Evolutionary conservation across 2,329 filamentous ascomycete species (phyloP).

Genomic region (Phoma sp.): DNA sequence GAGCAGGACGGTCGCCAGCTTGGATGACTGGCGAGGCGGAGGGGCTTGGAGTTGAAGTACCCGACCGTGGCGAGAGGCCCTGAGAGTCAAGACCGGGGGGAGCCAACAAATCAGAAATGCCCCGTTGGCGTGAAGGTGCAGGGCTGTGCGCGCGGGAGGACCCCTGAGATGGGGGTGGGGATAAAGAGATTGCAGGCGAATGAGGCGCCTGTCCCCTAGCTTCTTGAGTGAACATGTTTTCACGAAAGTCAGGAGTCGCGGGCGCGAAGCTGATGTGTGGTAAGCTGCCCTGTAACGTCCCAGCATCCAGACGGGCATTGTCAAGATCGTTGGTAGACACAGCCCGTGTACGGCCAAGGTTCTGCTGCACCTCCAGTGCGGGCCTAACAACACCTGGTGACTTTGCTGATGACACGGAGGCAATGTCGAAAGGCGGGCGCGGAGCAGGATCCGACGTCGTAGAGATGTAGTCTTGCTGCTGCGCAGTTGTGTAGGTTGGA

Average conservation of each 20-base stretch:
- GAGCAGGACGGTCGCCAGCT: slow-evolving; percentile 29
- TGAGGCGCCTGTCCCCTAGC: slow-evolving; percentile 30
- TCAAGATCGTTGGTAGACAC: slow-evolving; percentile 66
- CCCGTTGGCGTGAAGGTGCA: slow-evolving; percentile 27
- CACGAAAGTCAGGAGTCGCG: slow-evolving; percentile 39
- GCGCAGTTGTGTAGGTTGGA: slow-evolving; percentile 53
- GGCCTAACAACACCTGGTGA: slow-evolving; percentile 34
- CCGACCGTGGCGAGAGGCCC: slow-evolving; percentile 24
- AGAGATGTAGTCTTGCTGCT: slow-evolving; percentile 56
- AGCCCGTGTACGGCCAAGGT: slow-evolving; percentile 53
- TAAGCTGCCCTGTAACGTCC: slow-evolving; percentile 34
- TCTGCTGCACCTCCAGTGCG: slow-evolving; percentile 37
- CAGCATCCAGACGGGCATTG: slow-evolving; percentile 53
- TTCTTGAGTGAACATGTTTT: not conserved
- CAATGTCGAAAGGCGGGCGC: slow-evolving; percentile 45
- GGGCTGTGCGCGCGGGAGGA: slow-evolving; percentile 37
- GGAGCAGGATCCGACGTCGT: slow-evolving; percentile 55
- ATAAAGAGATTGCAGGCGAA: slow-evolving; percentile 49
- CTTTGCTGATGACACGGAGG: slow-evolving; percentile 22
- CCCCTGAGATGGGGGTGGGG: slow-evolving; percentile 49
- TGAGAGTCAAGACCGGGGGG: slow-evolving; percentile 46
- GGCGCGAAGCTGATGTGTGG: slow-evolving; percentile 46
- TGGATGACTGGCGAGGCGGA: slow-evolving; percentile 37
- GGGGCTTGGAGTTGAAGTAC: slow-evolving; percentile 30
- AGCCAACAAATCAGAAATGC: slow-evolving; percentile 40